Evolutionary conservation across 1,284 basidiomycete species (phyloP).

Genomic region (Pyrrhoderma lamaoense): DNA sequence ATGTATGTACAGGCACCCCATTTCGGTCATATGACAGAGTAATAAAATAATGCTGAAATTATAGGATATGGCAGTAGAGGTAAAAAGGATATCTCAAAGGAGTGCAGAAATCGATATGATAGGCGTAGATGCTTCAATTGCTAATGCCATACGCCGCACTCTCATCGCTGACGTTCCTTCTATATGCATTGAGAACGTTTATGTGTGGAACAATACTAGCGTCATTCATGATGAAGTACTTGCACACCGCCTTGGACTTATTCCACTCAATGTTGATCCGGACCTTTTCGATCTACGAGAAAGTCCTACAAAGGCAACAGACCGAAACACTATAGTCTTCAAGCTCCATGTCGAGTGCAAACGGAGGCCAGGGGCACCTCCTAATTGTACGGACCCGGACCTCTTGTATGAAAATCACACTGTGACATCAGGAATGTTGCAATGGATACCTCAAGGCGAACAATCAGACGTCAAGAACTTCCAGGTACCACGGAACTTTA

Average conservation of each 20-base stretch:
- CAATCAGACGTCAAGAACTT: conserved; percentile 38
- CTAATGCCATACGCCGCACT: conserved; percentile 89
- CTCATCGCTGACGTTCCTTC: conserved; percentile 95
- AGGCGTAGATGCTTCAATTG: conserved; percentile 93
- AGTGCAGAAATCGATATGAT: conserved; percentile 93
- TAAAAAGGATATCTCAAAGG: conserved; percentile 73
- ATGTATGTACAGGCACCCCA: conserved; percentile 30
- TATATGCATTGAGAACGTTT: conserved; percentile 89
- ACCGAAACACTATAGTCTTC: conserved; percentile 92
- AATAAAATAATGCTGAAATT: no score
- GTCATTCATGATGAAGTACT: conserved; percentile 95
- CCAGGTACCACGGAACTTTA: not conserved
- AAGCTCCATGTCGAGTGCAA: conserved; percentile 69
- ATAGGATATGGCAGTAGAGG: conserved; percentile 36
- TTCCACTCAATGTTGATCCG: conserved; percentile 88
- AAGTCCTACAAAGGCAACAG: conserved; percentile 52
- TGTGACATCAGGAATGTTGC: conserved; percentile 74
- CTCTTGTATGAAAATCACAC: conserved; percentile 66
- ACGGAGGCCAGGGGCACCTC: conserved; percentile 44
- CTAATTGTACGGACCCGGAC: conserved; percentile 53
- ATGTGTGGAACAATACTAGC: conserved; percentile 93
- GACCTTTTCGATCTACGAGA: conserved; percentile 46
- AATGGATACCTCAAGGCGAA: conserved; percentile 84
- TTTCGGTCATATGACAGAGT: no score
- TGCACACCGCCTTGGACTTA: conserved; percentile 82